phyloP scores from a whole-genome alignment of 225 moss, liverwort and hornwort species.

The Polytrichum formosum region DNA sequence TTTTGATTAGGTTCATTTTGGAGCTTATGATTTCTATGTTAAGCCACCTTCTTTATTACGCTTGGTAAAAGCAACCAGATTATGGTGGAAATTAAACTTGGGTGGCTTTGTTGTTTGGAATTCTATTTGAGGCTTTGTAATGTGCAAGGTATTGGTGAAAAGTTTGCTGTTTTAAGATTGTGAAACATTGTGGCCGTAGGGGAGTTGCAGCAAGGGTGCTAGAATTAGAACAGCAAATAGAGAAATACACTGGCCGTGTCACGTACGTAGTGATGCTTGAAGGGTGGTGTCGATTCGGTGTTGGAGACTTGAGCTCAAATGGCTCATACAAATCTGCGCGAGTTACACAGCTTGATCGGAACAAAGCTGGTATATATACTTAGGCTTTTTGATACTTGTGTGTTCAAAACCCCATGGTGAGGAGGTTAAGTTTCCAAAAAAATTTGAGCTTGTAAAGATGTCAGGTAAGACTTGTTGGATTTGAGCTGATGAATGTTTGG shows the following conservation, averaged over 20 bases:
- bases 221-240: conserved; percentile 30
- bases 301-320: conserved; percentile 27
- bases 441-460: too few relatives aligned
- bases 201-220: conserved; percentile 43
- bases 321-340: conserved; percentile 30
- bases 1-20: too few relatives aligned
- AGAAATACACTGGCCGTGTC: conserved; percentile 37
- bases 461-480: too few relatives aligned
- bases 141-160: too few relatives aligned
- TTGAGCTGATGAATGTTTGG: neutral
- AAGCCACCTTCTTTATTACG: too few relatives aligned
- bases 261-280: conserved; percentile 38
- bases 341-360: conserved; percentile 35
- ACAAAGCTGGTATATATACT: conserved; percentile 25
- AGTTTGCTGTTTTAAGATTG: conserved; percentile 3
- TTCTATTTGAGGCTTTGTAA: too few relatives aligned
- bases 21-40: too few relatives aligned
- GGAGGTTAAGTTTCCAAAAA: too few relatives aligned
- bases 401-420: too few relatives aligned
- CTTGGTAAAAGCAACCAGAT: too few relatives aligned
- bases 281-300: conserved; percentile 44
- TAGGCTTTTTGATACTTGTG: neutral
- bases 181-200: conserved; percentile 20
- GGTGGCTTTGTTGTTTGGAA: too few relatives aligned
- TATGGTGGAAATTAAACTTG: too few relatives aligned